phyloP scores from a whole-genome alignment of 257 asterid species.

The Knoxia roxburghii region DNA sequence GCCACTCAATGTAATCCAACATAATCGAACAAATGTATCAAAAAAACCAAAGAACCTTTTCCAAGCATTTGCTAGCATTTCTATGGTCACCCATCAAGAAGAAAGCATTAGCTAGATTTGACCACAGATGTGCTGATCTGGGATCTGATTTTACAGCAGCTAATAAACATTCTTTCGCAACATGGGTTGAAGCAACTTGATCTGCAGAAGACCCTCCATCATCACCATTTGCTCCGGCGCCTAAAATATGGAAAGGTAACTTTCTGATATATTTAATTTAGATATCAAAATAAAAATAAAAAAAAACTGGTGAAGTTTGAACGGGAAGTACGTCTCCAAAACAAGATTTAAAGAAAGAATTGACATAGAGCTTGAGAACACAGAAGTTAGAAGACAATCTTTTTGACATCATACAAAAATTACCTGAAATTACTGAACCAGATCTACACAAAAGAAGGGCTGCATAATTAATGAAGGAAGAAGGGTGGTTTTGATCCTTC shows the following conservation, averaged over 20 bases:
- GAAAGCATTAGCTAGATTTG: conserved; percentile 87
- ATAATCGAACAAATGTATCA: neutral
- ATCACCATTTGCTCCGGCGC: conserved; percentile 77
- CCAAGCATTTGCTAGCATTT: conserved; percentile 86
- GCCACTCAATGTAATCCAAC: neutral
- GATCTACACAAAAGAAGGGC: conserved; percentile 70
- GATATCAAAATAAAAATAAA: neutral
- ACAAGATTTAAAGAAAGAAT: neutral
- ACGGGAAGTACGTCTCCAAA: neutral
- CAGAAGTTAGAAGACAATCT: neutral
- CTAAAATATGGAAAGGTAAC: conserved; percentile 27
- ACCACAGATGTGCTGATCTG: conserved; percentile 85
- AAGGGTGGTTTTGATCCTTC: conserved; percentile 93
- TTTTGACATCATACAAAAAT: neutral
- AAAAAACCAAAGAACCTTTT: conserved; percentile 47
- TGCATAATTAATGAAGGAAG: conserved; percentile 81
- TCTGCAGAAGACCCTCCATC: conserved; percentile 40
- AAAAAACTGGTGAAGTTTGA: neutral
- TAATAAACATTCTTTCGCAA: conserved; percentile 90
- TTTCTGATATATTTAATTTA: neutral
- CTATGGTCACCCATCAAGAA: conserved; percentile 75
- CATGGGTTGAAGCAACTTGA: conserved; percentile 49
- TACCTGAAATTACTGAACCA: conserved; percentile 84
- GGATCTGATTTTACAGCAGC: conserved; percentile 84
- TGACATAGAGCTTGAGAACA: neutral